Base-by-base conservation (phyloP, 257 asterid genomes). In the Gardenia jasminoides region DNA sequence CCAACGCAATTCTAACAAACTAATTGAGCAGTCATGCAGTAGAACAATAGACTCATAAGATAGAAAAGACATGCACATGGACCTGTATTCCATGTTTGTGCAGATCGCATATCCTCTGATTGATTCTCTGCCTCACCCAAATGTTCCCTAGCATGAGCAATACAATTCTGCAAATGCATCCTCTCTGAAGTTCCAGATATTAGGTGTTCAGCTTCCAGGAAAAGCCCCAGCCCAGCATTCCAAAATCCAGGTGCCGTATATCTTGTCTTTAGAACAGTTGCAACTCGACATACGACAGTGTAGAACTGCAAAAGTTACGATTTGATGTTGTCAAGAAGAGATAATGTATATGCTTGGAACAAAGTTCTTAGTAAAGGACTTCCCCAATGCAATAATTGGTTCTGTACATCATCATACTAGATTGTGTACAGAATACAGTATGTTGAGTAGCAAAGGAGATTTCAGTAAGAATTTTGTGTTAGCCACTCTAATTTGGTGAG, bases 211-310 rank as follows among this genome's bases (percentile, higher is more conserved):
- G 94, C 93, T 41, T 93, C 97, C 61, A 88, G 81, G 86, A 95
- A 95, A 79, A 95, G 94, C 83, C 75, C 77, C 56, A 91, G 90
- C 58, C 99, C 99, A 19, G 94, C 89, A 84, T 83, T 88, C 99
- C 99, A 95, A 82, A 95, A 95, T 71, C 97, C 98, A 16, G 94
- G 96, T 26, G 97, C 84, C 13, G 99, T 95, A 85, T 95, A 91
- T 81, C 99, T 87, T 2, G 99, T 86, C 91, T 92, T 95, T 87
- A 95, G 85, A 79, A 95, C 82, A 80, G 97, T 92, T 43, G 94
- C 96, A 83, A 89, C 98, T 44, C 98, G 94, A 72, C 96, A 90
- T 50, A 95, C 83, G 58, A 81, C 90, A 41, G 91, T 75, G 84
- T 95, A 93, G 80, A 94, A 89, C 97, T 93, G 90, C 87, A 88